These are phyloP conservation scores for Fusarium sp. DNA, from an alignment of 2,329 filamentous ascomycete genomes.

Conservation along the genomic window DNA sequence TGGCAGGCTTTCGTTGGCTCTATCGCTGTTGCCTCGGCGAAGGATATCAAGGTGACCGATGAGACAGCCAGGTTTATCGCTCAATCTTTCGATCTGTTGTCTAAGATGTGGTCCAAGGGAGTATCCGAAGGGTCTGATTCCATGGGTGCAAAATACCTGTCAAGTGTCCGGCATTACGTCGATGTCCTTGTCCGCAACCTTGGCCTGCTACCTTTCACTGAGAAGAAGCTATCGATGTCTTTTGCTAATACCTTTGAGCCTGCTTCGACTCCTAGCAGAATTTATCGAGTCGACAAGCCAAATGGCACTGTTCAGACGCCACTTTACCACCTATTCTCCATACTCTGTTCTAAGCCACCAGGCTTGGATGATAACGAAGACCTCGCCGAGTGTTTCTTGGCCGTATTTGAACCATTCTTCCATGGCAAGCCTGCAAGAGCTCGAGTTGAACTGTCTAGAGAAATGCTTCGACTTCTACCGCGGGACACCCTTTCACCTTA, in stretches of 20 bases:
- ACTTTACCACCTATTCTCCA: conserved; percentile 72
- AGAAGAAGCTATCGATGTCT: conserved; percentile 66
- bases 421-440: conserved; percentile 57
- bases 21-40: conserved; percentile 75
- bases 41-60: conserved; percentile 88
- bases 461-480: conserved; percentile 63
- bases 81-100: conserved; percentile 74
- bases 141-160: conserved; percentile 62
- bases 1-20: conserved; percentile 72
- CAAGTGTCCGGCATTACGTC: conserved; percentile 64
- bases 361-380: conserved; percentile 60
- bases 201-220: conserved; percentile 71
- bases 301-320: conserved; percentile 66
- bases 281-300: conserved; percentile 63
- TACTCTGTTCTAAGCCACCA: conserved; percentile 65
- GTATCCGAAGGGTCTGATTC: conserved; percentile 56
- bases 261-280: conserved; percentile 72
- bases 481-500: conserved; percentile 58
- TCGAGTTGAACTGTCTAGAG: conserved; percentile 60
- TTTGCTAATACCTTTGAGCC: conserved; percentile 69
- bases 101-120: conserved; percentile 70
- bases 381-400: conserved; percentile 58
- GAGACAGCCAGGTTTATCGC: conserved; percentile 86
- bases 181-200: conserved; percentile 62
- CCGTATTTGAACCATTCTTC: conserved; percentile 70